Conservation (phyloP, 306 rosid species). For the Malus fusca region DNA sequence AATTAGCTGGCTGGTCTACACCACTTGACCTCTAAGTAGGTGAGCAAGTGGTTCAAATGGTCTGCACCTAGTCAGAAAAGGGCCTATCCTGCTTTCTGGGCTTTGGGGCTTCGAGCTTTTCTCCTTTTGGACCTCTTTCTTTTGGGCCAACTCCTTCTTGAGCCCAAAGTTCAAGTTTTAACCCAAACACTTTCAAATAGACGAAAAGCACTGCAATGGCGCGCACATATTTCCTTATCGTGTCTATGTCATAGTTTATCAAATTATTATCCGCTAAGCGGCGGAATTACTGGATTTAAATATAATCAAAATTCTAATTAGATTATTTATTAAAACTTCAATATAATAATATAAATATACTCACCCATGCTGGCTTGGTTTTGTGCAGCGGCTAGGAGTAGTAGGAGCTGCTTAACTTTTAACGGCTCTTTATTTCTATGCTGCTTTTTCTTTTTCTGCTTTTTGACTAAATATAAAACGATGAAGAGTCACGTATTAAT, state of each 20-base stretch:
- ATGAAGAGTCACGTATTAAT: too few relatives aligned
- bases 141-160: too few relatives aligned
- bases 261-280: constrained; percentile 1
- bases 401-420: not conserved
- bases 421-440: not conserved
- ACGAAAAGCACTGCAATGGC: not conserved
- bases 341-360: not conserved
- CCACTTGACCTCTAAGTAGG: too few relatives aligned
- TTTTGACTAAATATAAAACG: not conserved
- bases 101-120: too few relatives aligned
- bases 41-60: too few relatives aligned
- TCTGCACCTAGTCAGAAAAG: too few relatives aligned
- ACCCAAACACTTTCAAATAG: too few relatives aligned
- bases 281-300: constrained; percentile 8
- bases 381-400: not conserved
- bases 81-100: too few relatives aligned
- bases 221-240: not conserved
- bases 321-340: not conserved
- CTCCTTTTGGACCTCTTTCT: too few relatives aligned
- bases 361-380: not conserved
- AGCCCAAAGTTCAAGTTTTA: too few relatives aligned
- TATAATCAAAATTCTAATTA: not conserved
- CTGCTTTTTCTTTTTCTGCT: not conserved
- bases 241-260: not conserved
- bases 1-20: too few relatives aligned